Evolutionary conservation across 345 rosid species (phyloP).

Genomic region (Carallia pectinifolia): DNA sequence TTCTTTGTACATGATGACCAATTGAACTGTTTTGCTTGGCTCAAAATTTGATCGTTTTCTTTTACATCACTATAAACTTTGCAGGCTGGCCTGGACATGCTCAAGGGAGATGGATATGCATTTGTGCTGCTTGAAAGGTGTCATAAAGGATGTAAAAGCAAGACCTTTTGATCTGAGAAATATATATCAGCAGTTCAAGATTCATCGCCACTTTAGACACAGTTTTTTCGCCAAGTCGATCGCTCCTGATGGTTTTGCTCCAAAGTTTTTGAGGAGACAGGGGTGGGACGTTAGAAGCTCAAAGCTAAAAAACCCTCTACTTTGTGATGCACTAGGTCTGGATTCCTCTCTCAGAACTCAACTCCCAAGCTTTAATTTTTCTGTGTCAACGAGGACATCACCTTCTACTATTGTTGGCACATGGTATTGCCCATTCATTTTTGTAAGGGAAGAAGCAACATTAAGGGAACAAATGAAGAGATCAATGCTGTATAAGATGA

Average conservation of each 20-base stretch:
- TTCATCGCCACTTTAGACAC: slow-evolving; percentile 39
- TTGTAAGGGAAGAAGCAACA: slow-evolving; percentile 48
- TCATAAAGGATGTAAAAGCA: slow-evolving; percentile 50
- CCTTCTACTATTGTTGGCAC: slow-evolving; percentile 45
- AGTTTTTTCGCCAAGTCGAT: slow-evolving; percentile 54
- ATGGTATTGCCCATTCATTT: slow-evolving; percentile 82
- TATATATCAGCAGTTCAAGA: slow-evolving; percentile 55
- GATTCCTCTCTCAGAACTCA: slow-evolving; percentile 47
- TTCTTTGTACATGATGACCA: background rate
- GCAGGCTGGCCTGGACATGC: slow-evolving; percentile 54
- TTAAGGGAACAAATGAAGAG: slow-evolving; percentile 48
- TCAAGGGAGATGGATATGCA: slow-evolving; percentile 57
- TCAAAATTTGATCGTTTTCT: background rate
- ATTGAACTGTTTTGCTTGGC: no score
- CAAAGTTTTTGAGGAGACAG: slow-evolving; percentile 49
- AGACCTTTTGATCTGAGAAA: slow-evolving; percentile 59
- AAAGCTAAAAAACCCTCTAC: slow-evolving; percentile 27
- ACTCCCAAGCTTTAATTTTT: slow-evolving; percentile 53
- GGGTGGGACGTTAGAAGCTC: slow-evolving; percentile 62
- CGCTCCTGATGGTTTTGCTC: slow-evolving; percentile 56
- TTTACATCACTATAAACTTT: background rate
- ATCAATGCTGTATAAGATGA: slow-evolving; percentile 57
- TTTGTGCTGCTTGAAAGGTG: slow-evolving; percentile 45
- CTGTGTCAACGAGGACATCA: slow-evolving; percentile 35
- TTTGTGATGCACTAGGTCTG: slow-evolving; percentile 63